Percentiles rank a stretch among this genome's conserved stretches.
Evolutionary conservation across 2,329 filamentous ascomycete species (phyloP).

Genomic region (Claviceps maximensis): DNA sequence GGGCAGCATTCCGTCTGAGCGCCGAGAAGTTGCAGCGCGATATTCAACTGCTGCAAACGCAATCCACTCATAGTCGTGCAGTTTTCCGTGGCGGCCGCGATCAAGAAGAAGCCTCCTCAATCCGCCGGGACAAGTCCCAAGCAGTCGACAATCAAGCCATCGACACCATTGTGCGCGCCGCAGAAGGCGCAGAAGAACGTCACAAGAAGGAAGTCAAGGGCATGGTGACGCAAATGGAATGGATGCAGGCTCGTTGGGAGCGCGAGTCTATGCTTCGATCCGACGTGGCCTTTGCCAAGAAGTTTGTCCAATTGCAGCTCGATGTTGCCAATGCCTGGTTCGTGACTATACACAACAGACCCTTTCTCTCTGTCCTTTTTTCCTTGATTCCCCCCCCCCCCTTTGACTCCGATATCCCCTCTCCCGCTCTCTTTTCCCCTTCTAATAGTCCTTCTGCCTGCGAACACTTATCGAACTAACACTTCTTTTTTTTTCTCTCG

Average conservation of each 20-base stretch:
- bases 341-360: constrained; percentile 23
- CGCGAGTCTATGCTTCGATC: constrained; percentile 69
- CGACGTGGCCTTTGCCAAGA: constrained; percentile 78
- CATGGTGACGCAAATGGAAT: constrained; percentile 79
- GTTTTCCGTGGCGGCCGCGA: constrained; percentile 8
- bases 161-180: constrained; percentile 44
- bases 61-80: constrained; percentile 19
- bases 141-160: constrained; percentile 31
- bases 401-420: not conserved
- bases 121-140: constrained; percentile 19
- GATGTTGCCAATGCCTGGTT: constrained; percentile 85
- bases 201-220: constrained; percentile 70
- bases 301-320: constrained; percentile 64
- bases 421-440: not conserved
- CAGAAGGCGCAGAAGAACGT: constrained; percentile 49
- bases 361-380: not conserved
- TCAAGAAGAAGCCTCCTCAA: constrained; percentile 12
- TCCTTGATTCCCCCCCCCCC: not conserved
- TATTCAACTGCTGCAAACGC: constrained; percentile 30
- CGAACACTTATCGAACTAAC: not conserved
- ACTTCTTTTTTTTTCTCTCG: not conserved
- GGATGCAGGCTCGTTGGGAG: constrained; percentile 68
- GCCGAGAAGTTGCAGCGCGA: constrained; percentile 42
- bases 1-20: constrained; percentile 39
- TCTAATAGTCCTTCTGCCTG: not conserved